Percentiles rank a stretch among this genome's conserved stretches.
These are phyloP conservation scores for Wickerhamiella pararugosa DNA, from an alignment of 1,139 yeast genomes.

Conservation along the genomic window DNA sequence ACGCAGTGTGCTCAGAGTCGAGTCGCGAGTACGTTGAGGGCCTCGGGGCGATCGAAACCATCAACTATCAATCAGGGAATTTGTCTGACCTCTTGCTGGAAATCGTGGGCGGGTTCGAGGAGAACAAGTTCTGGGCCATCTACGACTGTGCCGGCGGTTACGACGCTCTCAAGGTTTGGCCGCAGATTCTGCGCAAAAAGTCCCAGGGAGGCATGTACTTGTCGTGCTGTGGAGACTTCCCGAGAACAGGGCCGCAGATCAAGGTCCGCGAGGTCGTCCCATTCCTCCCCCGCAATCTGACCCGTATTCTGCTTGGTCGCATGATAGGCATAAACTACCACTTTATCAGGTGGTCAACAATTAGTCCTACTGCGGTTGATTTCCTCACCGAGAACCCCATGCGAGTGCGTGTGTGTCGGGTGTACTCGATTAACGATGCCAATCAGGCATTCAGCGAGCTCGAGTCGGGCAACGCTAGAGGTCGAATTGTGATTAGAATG, in stretches of 20 bases:
- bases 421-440: neutral
- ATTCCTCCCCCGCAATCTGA: slow-evolving; percentile 1
- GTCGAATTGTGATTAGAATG: slow-evolving; percentile 4
- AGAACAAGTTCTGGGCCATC: slow-evolving; percentile 28
- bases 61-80: slow-evolving; percentile 34
- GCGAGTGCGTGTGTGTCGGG: neutral
- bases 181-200: slow-evolving; percentile 29
- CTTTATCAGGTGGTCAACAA: slow-evolving; percentile 1
- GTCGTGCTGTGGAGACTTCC: slow-evolving; percentile 37
- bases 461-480: neutral
- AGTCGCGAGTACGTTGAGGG: slow-evolving; percentile 31
- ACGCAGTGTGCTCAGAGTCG: slow-evolving; percentile 29
- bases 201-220: slow-evolving; percentile 31
- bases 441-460: neutral
- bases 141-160: slow-evolving; percentile 36
- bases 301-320: slow-evolving; percentile 2
- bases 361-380: slow-evolving; percentile 1
- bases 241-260: slow-evolving; percentile 15
- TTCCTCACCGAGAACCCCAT: neutral
- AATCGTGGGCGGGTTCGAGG: slow-evolving; percentile 12
- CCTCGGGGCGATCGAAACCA: slow-evolving; percentile 39
- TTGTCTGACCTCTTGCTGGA: slow-evolving; percentile 8
- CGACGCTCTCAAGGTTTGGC: slow-evolving; percentile 21
- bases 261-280: slow-evolving; percentile 2
- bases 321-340: slow-evolving; percentile 5